phyloP scores from a whole-genome alignment of 768 basidiomycete genomes.

The Lactarius evosmus region DNA sequence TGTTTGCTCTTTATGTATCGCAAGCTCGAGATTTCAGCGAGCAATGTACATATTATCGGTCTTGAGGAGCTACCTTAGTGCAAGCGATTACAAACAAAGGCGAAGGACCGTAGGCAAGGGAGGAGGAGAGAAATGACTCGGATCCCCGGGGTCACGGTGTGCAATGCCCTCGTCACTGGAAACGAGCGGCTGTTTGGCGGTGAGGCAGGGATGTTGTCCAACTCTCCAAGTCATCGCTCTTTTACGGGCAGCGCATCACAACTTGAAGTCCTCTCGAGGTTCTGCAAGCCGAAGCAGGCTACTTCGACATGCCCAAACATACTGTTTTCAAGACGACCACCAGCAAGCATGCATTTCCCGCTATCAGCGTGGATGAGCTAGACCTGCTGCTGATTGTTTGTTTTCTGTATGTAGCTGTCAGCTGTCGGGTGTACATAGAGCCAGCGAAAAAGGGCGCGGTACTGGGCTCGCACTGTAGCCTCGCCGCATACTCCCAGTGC shows the following conservation, averaged over 20 bases:
- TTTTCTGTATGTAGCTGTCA: conserved; percentile 56
- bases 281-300: conserved; percentile 31
- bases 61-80: too few relatives aligned
- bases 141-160: conserved; percentile 8
- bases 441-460: conserved; percentile 84
- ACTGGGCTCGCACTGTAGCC: conserved; percentile 83
- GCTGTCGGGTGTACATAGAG: conserved; percentile 77
- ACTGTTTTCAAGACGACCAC: conserved; percentile 90
- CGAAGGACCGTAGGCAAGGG: conserved; percentile 47
- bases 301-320: conserved; percentile 65
- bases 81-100: background rate
- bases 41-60: too few relatives aligned
- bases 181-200: too few relatives aligned
- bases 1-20: too few relatives aligned
- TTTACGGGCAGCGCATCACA: conserved; percentile 1
- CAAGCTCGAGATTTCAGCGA: too few relatives aligned
- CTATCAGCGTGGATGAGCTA: conserved; percentile 10
- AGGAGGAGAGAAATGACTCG: conserved; percentile 42
- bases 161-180: too few relatives aligned
- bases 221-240: conserved; percentile 20
- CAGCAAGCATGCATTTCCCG: conserved; percentile 68
- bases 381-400: background rate
- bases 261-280: conserved; percentile 29
- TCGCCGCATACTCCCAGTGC: conserved; percentile 83
- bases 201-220: background rate